Evolutionary conservation across 2,329 filamentous ascomycete genomes (phyloP), one percentile per base, ranked within the genome.

Genomic region (Diaporthe vaccinii): DNA sequence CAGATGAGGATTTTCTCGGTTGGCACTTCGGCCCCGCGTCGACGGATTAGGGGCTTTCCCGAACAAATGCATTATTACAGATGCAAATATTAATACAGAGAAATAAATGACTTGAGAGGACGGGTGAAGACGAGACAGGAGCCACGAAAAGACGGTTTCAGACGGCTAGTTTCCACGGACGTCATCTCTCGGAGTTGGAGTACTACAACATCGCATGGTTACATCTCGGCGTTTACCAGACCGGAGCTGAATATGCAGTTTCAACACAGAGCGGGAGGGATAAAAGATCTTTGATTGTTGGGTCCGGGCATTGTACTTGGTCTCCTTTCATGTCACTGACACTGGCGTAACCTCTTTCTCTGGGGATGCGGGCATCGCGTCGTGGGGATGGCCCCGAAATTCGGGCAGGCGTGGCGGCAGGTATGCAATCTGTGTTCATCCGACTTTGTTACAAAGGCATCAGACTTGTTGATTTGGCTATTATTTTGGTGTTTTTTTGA

Each of bases 201-300:
- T 22, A 69, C 46, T 55, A 41, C 65, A 55, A 41, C 49, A 69
- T 69, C n/a, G 65, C 65, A 69, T 69, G 44, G 34, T 31, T 28
- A 53, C 46, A 55, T 41, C 49, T 55, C 31, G 65, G 65, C 49
- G 34, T 69, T 69, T 31, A 31, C 49, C 65, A 69, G 49, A 55
- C 9, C 15, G 34, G 65, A 46, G 4, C n/a, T 22, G 36, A 25
- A 7, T n/a, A 34, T 15, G 12, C 34, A 4, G 51, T 55, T 55
- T 22, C 17, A 41, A 41, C 55, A 69, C 39, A 8, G 22, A 28
- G 36, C 36, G 36, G 36, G 36, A 39, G 36, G 12, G 36, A 14
- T 39, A n/a, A 41, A 1, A 22, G 41, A 6, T 9, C 34, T 69
- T 39, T 41, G 34, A 41, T 41, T 41, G 5, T n/a, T 41, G 34